These are phyloP conservation scores for Thelephora terrestris DNA, from an alignment of 1,284 basidiomycete genomes.

Conservation along the genomic window DNA sequence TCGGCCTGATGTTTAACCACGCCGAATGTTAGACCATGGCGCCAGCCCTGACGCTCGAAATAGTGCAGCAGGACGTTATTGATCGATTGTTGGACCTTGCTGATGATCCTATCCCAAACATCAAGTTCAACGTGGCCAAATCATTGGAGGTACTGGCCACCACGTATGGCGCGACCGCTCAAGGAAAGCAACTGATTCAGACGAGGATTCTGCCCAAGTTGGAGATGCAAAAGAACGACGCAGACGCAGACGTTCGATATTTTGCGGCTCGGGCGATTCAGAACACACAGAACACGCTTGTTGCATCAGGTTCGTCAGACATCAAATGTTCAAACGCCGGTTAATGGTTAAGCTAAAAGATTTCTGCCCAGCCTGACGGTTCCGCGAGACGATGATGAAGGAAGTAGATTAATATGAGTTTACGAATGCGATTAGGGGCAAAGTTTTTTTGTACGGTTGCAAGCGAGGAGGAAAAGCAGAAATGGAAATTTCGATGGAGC, in stretches of 20 bases:
- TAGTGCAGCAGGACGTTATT: conserved; percentile 81
- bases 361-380: background rate
- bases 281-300: conserved; percentile 26
- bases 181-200: conserved; percentile 68
- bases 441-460: no score
- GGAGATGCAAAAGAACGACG: conserved; percentile 83
- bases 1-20: conserved; percentile 7
- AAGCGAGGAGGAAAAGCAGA: no score
- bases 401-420: no score
- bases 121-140: conserved; percentile 98
- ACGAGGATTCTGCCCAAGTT: conserved; percentile 75
- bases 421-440: no score
- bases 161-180: conserved; percentile 55
- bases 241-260: conserved; percentile 93
- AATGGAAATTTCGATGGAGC: no score
- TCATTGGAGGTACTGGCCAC: conserved; percentile 80
- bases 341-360: background rate
- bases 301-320: background rate
- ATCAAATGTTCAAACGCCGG: background rate
- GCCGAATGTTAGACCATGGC: conserved; percentile 72
- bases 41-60: conserved; percentile 82
- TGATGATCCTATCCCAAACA: conserved; percentile 94
- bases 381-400: no score
- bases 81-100: conserved; percentile 81
- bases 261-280: conserved; percentile 67